Conservation (phyloP, 768 basidiomycete species). For the Lactifluus echinatus region DNA sequence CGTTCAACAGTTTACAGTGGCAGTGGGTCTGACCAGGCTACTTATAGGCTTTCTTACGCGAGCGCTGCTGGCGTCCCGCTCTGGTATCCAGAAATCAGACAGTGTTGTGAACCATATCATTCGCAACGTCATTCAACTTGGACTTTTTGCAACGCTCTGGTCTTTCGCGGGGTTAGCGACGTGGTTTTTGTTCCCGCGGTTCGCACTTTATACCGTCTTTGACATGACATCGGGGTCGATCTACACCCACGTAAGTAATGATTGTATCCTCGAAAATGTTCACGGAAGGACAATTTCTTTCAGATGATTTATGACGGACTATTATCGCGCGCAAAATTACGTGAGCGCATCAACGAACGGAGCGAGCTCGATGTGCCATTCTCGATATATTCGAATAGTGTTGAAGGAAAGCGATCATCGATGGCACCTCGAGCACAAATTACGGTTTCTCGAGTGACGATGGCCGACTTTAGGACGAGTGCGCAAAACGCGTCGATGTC, state of each 20-base stretch:
- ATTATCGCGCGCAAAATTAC: neutral
- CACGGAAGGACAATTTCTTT: neutral
- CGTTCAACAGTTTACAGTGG: neutral
- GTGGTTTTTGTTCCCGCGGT: neutral
- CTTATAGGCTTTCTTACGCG: neutral
- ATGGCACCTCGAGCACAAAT: too few species aligned
- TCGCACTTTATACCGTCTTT: neutral
- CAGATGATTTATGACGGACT: slow-evolving; percentile 1
- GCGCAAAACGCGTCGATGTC: too few species aligned
- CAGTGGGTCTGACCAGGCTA: neutral
- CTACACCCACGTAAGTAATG: slow-evolving; percentile 1
- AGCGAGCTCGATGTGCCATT: too few species aligned
- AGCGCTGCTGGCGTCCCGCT: neutral
- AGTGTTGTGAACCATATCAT: neutral
- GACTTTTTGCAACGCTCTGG: neutral
- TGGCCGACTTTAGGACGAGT: too few species aligned
- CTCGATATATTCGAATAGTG: too few species aligned
- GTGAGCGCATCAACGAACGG: neutral
- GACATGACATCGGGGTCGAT: neutral
- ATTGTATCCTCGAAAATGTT: neutral
- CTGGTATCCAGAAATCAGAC: neutral
- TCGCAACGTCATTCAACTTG: neutral
- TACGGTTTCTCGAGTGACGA: too few species aligned
- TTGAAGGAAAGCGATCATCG: too few species aligned
- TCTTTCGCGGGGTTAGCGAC: neutral